These are phyloP conservation scores for Suillus plorans DNA, from an alignment of 768 basidiomycete genomes.

Conservation along the genomic window DNA sequence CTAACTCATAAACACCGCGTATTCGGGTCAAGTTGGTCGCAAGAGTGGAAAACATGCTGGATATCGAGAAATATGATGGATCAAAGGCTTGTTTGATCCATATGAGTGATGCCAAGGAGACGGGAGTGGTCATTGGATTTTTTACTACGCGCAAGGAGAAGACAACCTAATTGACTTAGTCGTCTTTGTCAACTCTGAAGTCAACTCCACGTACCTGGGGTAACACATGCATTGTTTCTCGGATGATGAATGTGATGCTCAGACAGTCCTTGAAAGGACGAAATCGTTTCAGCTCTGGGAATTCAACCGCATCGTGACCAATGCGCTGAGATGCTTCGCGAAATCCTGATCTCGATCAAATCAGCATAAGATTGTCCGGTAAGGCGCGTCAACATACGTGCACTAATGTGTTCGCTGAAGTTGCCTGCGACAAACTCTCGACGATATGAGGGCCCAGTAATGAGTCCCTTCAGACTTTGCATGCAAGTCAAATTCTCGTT, in stretches of 20 bases:
- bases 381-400: slow-evolving; percentile 38
- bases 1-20: slow-evolving; percentile 63
- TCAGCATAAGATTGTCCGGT: not conserved
- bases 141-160: no score
- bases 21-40: slow-evolving; percentile 52
- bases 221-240: slow-evolving; percentile 54
- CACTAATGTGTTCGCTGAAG: slow-evolving; percentile 51
- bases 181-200: no score
- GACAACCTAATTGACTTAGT: no score
- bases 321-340: slow-evolving; percentile 24
- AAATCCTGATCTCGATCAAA: slow-evolving; percentile 27
- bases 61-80: slow-evolving; percentile 25
- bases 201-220: slow-evolving; percentile 29
- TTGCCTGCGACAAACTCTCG: slow-evolving; percentile 74
- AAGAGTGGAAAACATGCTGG: slow-evolving; percentile 40
- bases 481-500: slow-evolving; percentile 60
- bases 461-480: slow-evolving; percentile 61
- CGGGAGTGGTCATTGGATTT: slow-evolving; percentile 55
- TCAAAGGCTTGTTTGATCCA: slow-evolving; percentile 55
- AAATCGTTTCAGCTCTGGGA: slow-evolving; percentile 29
- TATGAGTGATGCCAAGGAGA: slow-evolving; percentile 62
- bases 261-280: slow-evolving; percentile 30
- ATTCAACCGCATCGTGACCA: slow-evolving; percentile 40
- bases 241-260: slow-evolving; percentile 41
- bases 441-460: slow-evolving; percentile 47